phyloP scores from a whole-genome alignment of 2,329 filamentous ascomycete genomes.

The Paracoccidioides brasiliensis region DNA sequence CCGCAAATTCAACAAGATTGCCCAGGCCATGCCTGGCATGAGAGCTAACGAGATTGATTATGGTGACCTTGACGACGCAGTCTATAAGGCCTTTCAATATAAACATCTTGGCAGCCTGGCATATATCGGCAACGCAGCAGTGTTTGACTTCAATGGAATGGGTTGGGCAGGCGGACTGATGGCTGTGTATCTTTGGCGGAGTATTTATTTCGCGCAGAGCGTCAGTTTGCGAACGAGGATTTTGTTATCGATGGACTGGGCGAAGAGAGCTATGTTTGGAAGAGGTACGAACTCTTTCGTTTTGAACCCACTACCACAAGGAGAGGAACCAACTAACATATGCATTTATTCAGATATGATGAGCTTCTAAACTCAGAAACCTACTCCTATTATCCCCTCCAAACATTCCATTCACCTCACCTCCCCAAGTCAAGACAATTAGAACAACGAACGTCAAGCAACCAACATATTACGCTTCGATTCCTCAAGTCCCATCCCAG shows the following conservation, averaged over 20 bases:
- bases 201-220: constrained; percentile 94
- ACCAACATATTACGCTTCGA: background rate
- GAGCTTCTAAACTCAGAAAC: constrained; percentile 31
- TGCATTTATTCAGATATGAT: constrained; percentile 35
- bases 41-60: constrained; percentile 68
- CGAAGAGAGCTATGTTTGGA: constrained; percentile 89
- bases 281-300: constrained; percentile 49
- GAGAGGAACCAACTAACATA: background rate
- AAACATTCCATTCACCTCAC: background rate
- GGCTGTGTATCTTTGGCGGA: constrained; percentile 92
- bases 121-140: constrained; percentile 90
- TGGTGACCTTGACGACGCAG: constrained; percentile 79
- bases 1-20: constrained; percentile 85
- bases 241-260: constrained; percentile 95
- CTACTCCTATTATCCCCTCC: background rate
- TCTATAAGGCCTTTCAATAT: constrained; percentile 93
- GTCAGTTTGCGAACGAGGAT: constrained; percentile 83
- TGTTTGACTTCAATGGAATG: constrained; percentile 79
- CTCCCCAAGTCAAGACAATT: background rate
- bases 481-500: too few relatives aligned
- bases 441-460: background rate
- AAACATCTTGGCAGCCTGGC: constrained; percentile 81
- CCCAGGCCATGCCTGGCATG: constrained; percentile 62
- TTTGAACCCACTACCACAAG: background rate
- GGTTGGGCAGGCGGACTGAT: constrained; percentile 70